Conservation (phyloP, 805 yeast species). For the Hagleromyces aurorensis region DNA sequence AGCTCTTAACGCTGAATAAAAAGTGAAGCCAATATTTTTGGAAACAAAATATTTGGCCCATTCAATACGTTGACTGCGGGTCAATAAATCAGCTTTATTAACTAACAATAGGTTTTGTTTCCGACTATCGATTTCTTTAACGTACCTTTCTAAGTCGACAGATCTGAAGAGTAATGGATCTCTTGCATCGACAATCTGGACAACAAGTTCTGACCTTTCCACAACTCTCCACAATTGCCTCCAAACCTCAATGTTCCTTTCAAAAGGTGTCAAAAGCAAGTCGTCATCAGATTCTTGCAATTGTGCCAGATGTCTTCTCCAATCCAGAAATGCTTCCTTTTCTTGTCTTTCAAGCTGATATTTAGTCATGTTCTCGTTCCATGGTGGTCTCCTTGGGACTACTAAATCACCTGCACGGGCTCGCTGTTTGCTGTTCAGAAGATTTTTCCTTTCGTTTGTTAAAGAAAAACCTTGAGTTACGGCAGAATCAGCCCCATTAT, state of each 20-base stretch:
- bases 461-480: conserved; percentile 50
- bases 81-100: conserved; percentile 86
- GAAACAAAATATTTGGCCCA: conserved; percentile 83
- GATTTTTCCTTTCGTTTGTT: conserved; percentile 56
- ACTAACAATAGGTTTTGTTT: conserved; percentile 79
- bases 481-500: conserved; percentile 35
- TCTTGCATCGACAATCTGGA: conserved; percentile 96
- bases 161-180: conserved; percentile 88
- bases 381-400: conserved; percentile 87
- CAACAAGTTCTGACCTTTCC: conserved; percentile 88
- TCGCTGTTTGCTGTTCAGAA: conserved; percentile 52
- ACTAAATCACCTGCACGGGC: conserved; percentile 64
- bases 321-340: conserved; percentile 80
- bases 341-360: conserved; percentile 78
- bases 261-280: conserved; percentile 87
- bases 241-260: conserved; percentile 96
- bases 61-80: conserved; percentile 61
- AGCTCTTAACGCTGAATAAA: conserved; percentile 87
- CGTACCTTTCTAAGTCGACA: conserved; percentile 77
- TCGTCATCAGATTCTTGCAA: conserved; percentile 75
- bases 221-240: conserved; percentile 97
- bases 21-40: conserved; percentile 71
- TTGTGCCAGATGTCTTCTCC: conserved; percentile 87
- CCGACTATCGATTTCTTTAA: conserved; percentile 61
- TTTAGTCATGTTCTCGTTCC: conserved; percentile 68